These are phyloP conservation scores for Aspergillus saccharolyticus DNA, from an alignment of 495 filamentous ascomycete species.

Conservation along the genomic window DNA sequence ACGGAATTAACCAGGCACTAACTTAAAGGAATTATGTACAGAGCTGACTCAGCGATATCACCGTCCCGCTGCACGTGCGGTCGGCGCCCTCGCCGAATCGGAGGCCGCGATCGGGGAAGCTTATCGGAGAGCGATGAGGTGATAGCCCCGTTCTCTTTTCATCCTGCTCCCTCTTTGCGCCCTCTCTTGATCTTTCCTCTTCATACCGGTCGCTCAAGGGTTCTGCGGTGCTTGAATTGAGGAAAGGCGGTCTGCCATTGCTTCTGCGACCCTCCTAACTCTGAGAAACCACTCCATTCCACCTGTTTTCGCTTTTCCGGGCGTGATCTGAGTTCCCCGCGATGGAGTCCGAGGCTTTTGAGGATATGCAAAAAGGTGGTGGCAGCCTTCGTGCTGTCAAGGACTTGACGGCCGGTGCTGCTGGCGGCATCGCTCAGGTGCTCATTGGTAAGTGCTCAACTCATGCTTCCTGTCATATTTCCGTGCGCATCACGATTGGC, in stretches of 20 bases:
- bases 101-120: slow-evolving; percentile 11
- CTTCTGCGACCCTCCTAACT: not conserved
- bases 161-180: slow-evolving; percentile 2
- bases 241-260: not conserved
- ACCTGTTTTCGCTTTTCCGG: not conserved
- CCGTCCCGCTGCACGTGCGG: slow-evolving; percentile 26
- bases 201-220: not conserved
- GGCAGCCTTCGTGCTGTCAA: slow-evolving; percentile 63
- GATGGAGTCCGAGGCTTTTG: slow-evolving; percentile 39
- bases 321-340: not conserved
- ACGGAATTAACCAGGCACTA: no score
- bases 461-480: not conserved
- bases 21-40: not conserved
- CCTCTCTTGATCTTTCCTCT: slow-evolving; percentile 3
- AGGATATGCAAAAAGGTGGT: slow-evolving; percentile 33
- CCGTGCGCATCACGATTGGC: no score
- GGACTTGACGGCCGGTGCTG: slow-evolving; percentile 87
- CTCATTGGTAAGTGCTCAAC: slow-evolving; percentile 67
- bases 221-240: not conserved
- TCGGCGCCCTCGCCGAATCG: slow-evolving; percentile 35
- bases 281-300: not conserved
- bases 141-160: no score
- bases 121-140: no score
- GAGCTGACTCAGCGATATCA: not conserved
- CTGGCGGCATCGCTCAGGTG: slow-evolving; percentile 90